A percentile compares a stretch with the other conserved stretches of the same genome.
Evolutionary conservation across 1,139 yeast genomes (phyloP).

Genomic region (Candida labiduridarum): DNA sequence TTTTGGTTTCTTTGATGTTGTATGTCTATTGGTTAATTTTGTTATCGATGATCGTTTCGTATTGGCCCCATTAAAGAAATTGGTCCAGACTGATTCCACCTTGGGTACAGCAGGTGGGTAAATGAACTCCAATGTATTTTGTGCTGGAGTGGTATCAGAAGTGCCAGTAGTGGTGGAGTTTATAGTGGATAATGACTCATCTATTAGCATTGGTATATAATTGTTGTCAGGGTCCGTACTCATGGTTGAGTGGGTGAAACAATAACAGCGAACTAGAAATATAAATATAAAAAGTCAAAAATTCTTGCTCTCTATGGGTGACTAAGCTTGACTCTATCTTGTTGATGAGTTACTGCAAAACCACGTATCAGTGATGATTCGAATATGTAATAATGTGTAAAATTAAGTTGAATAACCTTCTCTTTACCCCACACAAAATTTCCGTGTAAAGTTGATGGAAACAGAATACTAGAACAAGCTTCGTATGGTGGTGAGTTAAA

Average conservation of each 20-base stretch:
- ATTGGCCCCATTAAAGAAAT: slow-evolving; percentile 7
- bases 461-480: not conserved
- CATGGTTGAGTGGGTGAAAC: not conserved
- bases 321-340: not conserved
- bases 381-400: slow-evolving; percentile 1
- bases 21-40: slow-evolving; percentile 18
- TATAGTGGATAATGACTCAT: not conserved
- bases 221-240: not conserved
- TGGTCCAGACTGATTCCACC: slow-evolving; percentile 5
- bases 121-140: not conserved
- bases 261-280: not conserved
- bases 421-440: not conserved
- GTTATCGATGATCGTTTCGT: slow-evolving; percentile 10
- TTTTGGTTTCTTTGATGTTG: slow-evolving; percentile 13
- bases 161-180: not conserved
- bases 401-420: not conserved
- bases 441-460: not conserved
- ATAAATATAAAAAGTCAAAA: not conserved
- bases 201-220: not conserved
- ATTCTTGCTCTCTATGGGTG: not conserved
- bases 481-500: not conserved
- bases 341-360: not conserved
- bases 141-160: slow-evolving; percentile 1
- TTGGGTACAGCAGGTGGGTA: not conserved
- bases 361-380: not conserved